Evolutionary conservation across 2,329 filamentous ascomycete species (phyloP).

Genomic region (Tolypocladium tropicale): DNA sequence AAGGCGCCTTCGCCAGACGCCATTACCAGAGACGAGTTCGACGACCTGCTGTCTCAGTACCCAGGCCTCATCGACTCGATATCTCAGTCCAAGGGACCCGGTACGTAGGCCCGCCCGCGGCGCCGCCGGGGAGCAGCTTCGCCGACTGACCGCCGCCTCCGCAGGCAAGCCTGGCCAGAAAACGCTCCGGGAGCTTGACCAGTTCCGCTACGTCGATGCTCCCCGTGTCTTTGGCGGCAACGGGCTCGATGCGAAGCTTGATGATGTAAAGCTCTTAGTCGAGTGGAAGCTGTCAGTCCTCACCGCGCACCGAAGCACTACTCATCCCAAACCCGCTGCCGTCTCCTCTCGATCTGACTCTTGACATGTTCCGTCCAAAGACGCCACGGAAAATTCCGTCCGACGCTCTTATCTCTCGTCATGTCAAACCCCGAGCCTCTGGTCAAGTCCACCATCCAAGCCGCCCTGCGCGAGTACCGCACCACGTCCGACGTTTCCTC

Average conservation of each 20-base stretch:
- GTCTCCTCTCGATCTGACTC: background rate
- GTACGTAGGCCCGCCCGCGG: conserved; percentile 18
- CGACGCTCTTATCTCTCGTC: conserved; percentile 49
- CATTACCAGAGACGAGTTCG: conserved; percentile 24
- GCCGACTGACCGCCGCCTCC: background rate
- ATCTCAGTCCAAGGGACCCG: conserved; percentile 32
- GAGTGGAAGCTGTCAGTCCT: conserved; percentile 60
- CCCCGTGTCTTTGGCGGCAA: conserved; percentile 31
- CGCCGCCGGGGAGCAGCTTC: background rate
- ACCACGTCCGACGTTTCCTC: conserved; percentile 23
- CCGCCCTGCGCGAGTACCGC: conserved; percentile 39
- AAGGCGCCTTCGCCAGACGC: conserved; percentile 4
- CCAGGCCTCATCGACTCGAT: conserved; percentile 29
- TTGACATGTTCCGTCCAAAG: conserved; percentile 21
- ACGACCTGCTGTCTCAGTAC: conserved; percentile 25
- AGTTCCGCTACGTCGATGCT: conserved; percentile 47
- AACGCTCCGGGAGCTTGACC: conserved; percentile 47
- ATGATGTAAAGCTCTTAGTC: conserved; percentile 50
- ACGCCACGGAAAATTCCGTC: conserved; percentile 52
- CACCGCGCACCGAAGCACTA: background rate
- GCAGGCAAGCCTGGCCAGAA: conserved; percentile 38
- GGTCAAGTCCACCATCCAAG: conserved; percentile 37
- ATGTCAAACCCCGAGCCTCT: conserved; percentile 45
- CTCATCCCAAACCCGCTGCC: background rate
- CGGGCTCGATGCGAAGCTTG: conserved; percentile 37